Percentiles rank a stretch among this genome's conserved stretches.
These are phyloP conservation scores for Phanerochaete carnosa DNA, from an alignment of 768 basidiomycete genomes.

Conservation along the genomic window DNA sequence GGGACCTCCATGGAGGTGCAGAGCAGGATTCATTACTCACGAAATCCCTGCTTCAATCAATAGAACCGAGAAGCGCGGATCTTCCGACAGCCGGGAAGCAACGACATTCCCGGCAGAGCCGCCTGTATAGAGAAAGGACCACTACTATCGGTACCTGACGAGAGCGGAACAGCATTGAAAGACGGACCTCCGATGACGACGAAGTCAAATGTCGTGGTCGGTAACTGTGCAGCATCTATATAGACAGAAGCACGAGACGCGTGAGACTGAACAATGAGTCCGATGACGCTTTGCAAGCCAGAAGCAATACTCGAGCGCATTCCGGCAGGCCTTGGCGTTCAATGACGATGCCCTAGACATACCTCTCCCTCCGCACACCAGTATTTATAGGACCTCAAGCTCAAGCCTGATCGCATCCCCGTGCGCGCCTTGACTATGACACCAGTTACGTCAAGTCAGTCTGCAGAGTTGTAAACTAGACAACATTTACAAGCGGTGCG, in stretches of 20 bases:
- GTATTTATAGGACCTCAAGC: not conserved
- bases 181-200: slow-evolving; percentile 12
- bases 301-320: not conserved
- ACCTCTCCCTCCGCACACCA: not conserved
- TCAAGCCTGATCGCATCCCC: not conserved
- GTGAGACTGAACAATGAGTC: not conserved
- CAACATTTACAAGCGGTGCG: not conserved
- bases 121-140: not conserved
- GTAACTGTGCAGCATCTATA: not conserved
- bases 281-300: not conserved
- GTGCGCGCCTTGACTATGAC: not conserved
- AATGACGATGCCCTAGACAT: not conserved
- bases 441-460: not conserved
- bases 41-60: slow-evolving; percentile 10
- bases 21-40: not conserved
- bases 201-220: slow-evolving; percentile 8
- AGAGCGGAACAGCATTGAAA: not conserved
- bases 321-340: not conserved
- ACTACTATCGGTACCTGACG: not conserved
- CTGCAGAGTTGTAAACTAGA: not conserved
- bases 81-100: slow-evolving; percentile 7
- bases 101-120: slow-evolving; percentile 11
- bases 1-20: not conserved
- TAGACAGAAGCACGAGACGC: not conserved
- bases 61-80: slow-evolving; percentile 6